phyloP scores from a whole-genome alignment of 805 yeast genomes.

The Wickerhamomyces rabaulensis region DNA sequence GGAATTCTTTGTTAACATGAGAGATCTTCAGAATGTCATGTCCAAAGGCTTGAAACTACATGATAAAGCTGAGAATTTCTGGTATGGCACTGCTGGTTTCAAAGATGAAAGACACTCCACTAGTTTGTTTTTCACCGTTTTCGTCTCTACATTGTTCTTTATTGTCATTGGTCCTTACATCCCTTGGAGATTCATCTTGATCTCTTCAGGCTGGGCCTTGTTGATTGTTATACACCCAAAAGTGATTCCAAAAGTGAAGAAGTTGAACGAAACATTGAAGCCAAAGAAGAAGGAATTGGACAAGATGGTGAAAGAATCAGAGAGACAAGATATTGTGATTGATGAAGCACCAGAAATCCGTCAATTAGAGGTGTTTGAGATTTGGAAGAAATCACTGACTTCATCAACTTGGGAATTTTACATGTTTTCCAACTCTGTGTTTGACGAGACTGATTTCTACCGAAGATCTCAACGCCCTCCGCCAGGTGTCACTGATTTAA shows the following conservation, averaged over 20 bases:
- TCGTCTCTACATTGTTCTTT: conserved; percentile 32
- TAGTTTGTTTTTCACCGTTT: conserved; percentile 42
- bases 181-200: conserved; percentile 61
- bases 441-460: conserved; percentile 41
- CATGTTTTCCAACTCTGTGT: conserved; percentile 49
- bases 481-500: conserved; percentile 50
- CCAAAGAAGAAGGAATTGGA: conserved; percentile 27
- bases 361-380: conserved; percentile 72
- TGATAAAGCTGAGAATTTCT: conserved; percentile 47
- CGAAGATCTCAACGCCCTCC: conserved; percentile 54
- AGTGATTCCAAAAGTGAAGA: conserved; percentile 24
- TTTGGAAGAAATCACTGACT: conserved; percentile 59
- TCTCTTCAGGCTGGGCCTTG: conserved; percentile 51
- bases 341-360: conserved; percentile 61
- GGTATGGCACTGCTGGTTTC: conserved; percentile 64
- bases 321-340: conserved; percentile 50
- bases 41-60: conserved; percentile 45
- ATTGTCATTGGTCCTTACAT: conserved; percentile 44
- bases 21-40: conserved; percentile 67
- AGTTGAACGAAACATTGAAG: conserved; percentile 16
- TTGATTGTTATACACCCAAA: conserved; percentile 59
- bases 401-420: conserved; percentile 59
- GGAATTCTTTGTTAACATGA: conserved; percentile 52
- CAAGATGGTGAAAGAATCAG: conserved; percentile 29
- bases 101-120: conserved; percentile 66